Conservation (phyloP, 1,139 yeast genomes). For the Blastobotrys elegans region DNA sequence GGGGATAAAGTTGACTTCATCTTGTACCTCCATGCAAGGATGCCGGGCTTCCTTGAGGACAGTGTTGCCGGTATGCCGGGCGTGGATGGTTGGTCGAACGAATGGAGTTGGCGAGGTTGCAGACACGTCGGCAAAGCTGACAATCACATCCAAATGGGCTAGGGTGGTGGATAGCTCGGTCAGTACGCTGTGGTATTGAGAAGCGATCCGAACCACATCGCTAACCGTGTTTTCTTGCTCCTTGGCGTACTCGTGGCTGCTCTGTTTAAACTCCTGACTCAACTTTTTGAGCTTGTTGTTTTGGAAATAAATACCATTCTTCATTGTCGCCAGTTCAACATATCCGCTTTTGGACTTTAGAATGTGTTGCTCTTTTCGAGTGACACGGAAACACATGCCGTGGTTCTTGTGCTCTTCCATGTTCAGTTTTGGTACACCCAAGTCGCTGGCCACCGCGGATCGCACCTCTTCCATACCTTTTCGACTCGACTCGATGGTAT, state of each 20-base stretch:
- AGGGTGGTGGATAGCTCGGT: conserved; percentile 59
- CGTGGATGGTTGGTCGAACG: conserved; percentile 63
- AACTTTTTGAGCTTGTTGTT: conserved; percentile 58
- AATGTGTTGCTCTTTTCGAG: conserved; percentile 81
- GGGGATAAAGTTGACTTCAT: conserved; percentile 78
- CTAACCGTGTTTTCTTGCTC: conserved; percentile 74
- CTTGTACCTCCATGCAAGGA: conserved; percentile 91
- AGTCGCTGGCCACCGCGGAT: conserved; percentile 61
- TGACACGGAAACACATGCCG: conserved; percentile 92
- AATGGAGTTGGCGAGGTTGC: conserved; percentile 80
- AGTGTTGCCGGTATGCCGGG: conserved; percentile 49
- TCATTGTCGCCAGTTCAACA: conserved; percentile 80
- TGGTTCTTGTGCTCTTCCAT: conserved; percentile 79
- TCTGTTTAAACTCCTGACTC: conserved; percentile 53
- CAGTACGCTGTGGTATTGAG: conserved; percentile 76
- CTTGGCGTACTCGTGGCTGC: conserved; percentile 61
- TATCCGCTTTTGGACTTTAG: conserved; percentile 59
- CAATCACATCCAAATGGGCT: conserved; percentile 76
- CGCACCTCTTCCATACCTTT: conserved; percentile 58
- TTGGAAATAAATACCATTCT: conserved; percentile 91
- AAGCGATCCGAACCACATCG: conserved; percentile 74
- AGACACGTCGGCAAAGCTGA: conserved; percentile 81
- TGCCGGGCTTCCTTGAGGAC: conserved; percentile 73
- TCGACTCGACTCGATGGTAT: conserved; percentile 51
- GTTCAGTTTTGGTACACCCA: conserved; percentile 79